Evolutionary conservation across 805 yeast genomes (phyloP), one percentile per base, ranked within the genome.

Genomic region (Starmerella tilneyi): DNA sequence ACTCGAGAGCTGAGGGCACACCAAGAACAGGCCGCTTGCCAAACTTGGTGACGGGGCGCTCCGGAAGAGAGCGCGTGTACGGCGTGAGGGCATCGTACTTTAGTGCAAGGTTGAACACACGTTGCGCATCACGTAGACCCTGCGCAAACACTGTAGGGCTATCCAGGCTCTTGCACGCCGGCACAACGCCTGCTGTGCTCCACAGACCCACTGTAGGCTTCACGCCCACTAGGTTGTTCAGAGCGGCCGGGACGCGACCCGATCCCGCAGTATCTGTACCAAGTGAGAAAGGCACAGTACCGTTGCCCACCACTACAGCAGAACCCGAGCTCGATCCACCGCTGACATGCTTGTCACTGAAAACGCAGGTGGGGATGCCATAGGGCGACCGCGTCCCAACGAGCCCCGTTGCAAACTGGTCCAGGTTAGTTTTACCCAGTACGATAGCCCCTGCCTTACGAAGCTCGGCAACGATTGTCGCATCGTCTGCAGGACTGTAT

Each of bases 211-310:
- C 77, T 1, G 96, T 79, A 30, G 98, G 97, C 64, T 89, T 89
- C 54, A 92, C 73, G 17, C 97, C 97, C 52, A 89, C 74, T 55
- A 86, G 66, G 64, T 92, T 92, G 72, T 89, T 89, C 53, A 89
- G 70, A 24, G 86, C 89, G 21, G 97, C 97, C 22, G 98, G 98
- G 26, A 89, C 98, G 59, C 98, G 76, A 33, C 96, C 96, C 5
- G 95, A 84, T 19, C 98, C 98, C 9, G 98, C 98, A 29, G 98
- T 89, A 61, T 89, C 98, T 5, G 97, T 92, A 29, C 96, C 96
- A 55, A 89, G 70, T 1, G 96, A 73, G 40, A 89, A 58, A 27
- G 97, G 96, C 15, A 84, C 96, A 39, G 79, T 69, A 48, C 97
- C 97, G 54, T 86, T 73, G 17, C 86, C 89, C 16, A 86, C 96